Base-by-base conservation (phyloP, 169 alveolate species). In the Plasmodium blacklocki region DNA sequence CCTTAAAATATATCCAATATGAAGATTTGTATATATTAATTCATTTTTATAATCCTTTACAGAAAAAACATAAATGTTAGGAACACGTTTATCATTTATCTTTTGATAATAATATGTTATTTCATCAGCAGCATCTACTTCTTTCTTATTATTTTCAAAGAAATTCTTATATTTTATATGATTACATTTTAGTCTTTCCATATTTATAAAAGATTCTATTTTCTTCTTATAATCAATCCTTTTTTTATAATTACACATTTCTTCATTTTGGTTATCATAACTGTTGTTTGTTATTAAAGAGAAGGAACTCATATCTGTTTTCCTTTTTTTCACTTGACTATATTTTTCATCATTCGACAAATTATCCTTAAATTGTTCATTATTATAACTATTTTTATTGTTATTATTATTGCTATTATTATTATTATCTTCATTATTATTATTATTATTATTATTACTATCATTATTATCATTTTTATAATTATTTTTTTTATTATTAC, bases 51-150 rank as follows among this genome's bases (percentile, higher is more conserved):
- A 54, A 52, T 50, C 64, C 52, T 86, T 71, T 45, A 21, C 1
- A 45, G 92, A 23, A 50, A 71, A 86, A 11, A 62, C 43, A 56
- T 23, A 86, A n/a, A 86, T 86, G n/a, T 86, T 86, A 32, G 92
- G 92, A 66, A 86, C 92, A 5, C 59, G 3, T 60, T 86, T 71
- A 15, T 72, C 47, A 14, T 86, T 86, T 43, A 86, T 50, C 9
- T 73, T 60, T 72, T 86, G 76, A 54, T 60, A 86, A 47, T 86
- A 50, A 71, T 39, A 39, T 39, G 47, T 39, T 39, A 39, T 39
- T 39, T 39, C 47, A 39, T 39, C 9, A 39, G 45, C 7, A 49
- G 11, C 8, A 12, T 49, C n/a, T 7, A 64, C 89, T 70, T 64
- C 59, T 50, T 74, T 74, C 0, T 19, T 18, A 26, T 18, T 43